Conservation (phyloP, 164 flowering plant species). For the Stephania yunnanensis region DNA sequence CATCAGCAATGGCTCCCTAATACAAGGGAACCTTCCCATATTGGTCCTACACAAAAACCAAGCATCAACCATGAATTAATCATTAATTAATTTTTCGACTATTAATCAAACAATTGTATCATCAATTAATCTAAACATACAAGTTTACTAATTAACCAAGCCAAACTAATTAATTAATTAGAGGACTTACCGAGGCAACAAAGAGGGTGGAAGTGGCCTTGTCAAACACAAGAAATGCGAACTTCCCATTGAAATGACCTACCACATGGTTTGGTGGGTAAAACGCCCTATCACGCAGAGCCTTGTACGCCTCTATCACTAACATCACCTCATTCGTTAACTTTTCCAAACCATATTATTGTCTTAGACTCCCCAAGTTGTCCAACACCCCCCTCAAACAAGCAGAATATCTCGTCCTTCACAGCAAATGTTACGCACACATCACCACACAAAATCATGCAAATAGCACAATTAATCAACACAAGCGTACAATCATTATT, state of each 20-base stretch:
- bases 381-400: slow-evolving; percentile 87
- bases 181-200: slow-evolving; percentile 69
- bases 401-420: slow-evolving; percentile 89
- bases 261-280: slow-evolving; percentile 86
- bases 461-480: not conserved
- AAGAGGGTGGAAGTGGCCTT: slow-evolving; percentile 76
- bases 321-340: slow-evolving; percentile 68
- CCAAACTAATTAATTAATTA: slow-evolving; percentile 1
- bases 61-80: not conserved
- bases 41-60: slow-evolving; percentile 52
- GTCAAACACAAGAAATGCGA: slow-evolving; percentile 79
- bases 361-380: slow-evolving; percentile 75
- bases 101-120: no score
- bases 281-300: slow-evolving; percentile 94
- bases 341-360: slow-evolving; percentile 83
- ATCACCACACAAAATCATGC: slow-evolving; percentile 8
- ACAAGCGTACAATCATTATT: not conserved
- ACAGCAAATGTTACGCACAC: slow-evolving; percentile 70
- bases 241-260: slow-evolving; percentile 70
- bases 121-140: no score
- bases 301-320: slow-evolving; percentile 90
- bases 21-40: slow-evolving; percentile 75
- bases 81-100: no score
- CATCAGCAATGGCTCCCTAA: slow-evolving; percentile 97
- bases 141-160: not conserved